A percentile compares a stretch with the other conserved stretches of the same genome.
phyloP scores from a whole-genome alignment of 345 rosid species.

The Odontarrhena argentea region DNA sequence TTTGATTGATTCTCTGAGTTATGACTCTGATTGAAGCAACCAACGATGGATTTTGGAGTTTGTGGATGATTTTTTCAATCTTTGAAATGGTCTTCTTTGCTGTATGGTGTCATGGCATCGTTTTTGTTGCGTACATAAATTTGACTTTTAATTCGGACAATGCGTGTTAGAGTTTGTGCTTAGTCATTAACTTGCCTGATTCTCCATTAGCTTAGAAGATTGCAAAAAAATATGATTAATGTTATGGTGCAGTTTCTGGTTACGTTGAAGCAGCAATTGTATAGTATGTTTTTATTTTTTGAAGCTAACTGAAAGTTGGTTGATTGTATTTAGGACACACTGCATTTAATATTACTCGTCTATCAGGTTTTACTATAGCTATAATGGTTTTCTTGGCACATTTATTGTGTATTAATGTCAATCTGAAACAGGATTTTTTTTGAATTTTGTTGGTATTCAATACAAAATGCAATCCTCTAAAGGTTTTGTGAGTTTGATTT shows the following conservation, averaged over 20 bases:
- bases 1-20: constrained; percentile 21
- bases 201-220: constrained; percentile 7
- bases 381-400: background rate
- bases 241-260: constrained; percentile 5
- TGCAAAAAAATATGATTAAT: background rate
- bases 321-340: constrained; percentile 12
- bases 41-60: constrained; percentile 4
- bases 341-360: background rate
- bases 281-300: background rate
- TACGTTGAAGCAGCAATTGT: constrained; percentile 12
- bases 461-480: constrained; percentile 5
- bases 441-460: constrained; percentile 15
- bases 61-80: constrained; percentile 8
- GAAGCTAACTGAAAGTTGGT: constrained; percentile 14
- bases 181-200: constrained; percentile 23
- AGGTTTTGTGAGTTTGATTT: constrained; percentile 18
- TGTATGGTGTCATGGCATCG: constrained; percentile 6
- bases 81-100: constrained; percentile 21
- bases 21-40: background rate
- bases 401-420: constrained; percentile 6
- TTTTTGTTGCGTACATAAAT: constrained; percentile 11
- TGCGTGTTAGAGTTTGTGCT: constrained; percentile 14
- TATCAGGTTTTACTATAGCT: background rate
- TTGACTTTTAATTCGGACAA: constrained; percentile 29
- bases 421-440: background rate